These are phyloP conservation scores for Aureobasidium pullulans DNA, from an alignment of 2,329 filamentous ascomycete genomes.

Conservation along the genomic window DNA sequence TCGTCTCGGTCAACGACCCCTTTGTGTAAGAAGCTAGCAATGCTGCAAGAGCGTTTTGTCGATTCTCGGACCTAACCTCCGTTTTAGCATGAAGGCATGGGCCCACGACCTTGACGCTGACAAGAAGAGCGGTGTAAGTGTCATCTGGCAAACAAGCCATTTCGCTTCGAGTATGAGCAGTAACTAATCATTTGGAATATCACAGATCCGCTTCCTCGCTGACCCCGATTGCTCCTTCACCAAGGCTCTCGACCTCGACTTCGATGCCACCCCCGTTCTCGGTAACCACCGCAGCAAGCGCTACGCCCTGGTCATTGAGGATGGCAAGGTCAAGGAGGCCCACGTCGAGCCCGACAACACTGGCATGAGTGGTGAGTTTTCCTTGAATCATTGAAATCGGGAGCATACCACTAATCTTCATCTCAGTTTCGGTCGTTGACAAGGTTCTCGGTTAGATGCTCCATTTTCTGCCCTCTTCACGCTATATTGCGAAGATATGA, in stretches of 20 bases:
- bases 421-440: constrained; percentile 15
- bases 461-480: background rate
- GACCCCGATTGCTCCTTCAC: constrained; percentile 76
- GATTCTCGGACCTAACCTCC: background rate
- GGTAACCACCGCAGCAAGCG: constrained; percentile 78
- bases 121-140: constrained; percentile 52
- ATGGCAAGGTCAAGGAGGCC: constrained; percentile 75
- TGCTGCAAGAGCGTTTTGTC: background rate
- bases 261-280: constrained; percentile 73
- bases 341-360: constrained; percentile 87
- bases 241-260: constrained; percentile 72
- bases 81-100: constrained; percentile 80
- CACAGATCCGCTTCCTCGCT: constrained; percentile 77
- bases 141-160: too few relatives aligned
- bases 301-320: constrained; percentile 74
- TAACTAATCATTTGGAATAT: background rate
- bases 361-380: constrained; percentile 60
- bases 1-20: constrained; percentile 87
- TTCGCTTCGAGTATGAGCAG: too few relatives aligned
- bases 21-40: constrained; percentile 60
- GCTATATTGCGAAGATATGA: background rate
- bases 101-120: constrained; percentile 66
- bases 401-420: background rate
- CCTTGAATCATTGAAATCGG: background rate
- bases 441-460: constrained; percentile 16